A percentile compares a stretch with the other conserved stretches of the same genome.
Conservation (phyloP, 1,284 basidiomycete genomes). For the Rhodotorula sp. region DNA sequence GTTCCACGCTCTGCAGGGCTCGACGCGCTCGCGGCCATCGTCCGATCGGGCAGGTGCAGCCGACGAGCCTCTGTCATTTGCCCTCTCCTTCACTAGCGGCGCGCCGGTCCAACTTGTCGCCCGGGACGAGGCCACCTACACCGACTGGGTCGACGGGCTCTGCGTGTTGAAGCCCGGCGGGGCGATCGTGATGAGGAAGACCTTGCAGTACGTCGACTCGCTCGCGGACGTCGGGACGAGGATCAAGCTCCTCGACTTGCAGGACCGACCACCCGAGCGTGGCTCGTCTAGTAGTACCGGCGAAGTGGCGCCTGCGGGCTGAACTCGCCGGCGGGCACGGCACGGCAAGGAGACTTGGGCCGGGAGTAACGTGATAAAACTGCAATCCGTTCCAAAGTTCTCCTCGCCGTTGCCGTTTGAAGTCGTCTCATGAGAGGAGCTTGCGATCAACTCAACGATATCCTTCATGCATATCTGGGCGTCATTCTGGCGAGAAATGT, state of each 20-base stretch:
- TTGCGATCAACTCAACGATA: too few relatives aligned
- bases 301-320: too few relatives aligned
- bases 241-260: constrained; percentile 83
- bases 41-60: neutral
- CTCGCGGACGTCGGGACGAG: constrained; percentile 92
- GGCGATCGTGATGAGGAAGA: constrained; percentile 78
- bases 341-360: too few relatives aligned
- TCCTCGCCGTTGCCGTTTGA: too few relatives aligned
- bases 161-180: constrained; percentile 73
- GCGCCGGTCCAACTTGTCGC: constrained; percentile 77
- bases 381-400: too few relatives aligned
- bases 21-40: constrained; percentile 47
- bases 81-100: constrained; percentile 54
- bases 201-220: constrained; percentile 76
- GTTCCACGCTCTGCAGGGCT: constrained; percentile 51
- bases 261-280: constrained; percentile 21
- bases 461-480: too few relatives aligned
- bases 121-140: constrained; percentile 77
- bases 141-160: constrained; percentile 95
- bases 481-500: too few relatives aligned
- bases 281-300: too few relatives aligned
- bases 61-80: constrained; percentile 17
- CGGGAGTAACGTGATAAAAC: too few relatives aligned
- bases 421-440: too few relatives aligned
- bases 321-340: too few relatives aligned